Evolutionary conservation across 768 basidiomycete species (phyloP).

Genomic region (Mycena indigotica): DNA sequence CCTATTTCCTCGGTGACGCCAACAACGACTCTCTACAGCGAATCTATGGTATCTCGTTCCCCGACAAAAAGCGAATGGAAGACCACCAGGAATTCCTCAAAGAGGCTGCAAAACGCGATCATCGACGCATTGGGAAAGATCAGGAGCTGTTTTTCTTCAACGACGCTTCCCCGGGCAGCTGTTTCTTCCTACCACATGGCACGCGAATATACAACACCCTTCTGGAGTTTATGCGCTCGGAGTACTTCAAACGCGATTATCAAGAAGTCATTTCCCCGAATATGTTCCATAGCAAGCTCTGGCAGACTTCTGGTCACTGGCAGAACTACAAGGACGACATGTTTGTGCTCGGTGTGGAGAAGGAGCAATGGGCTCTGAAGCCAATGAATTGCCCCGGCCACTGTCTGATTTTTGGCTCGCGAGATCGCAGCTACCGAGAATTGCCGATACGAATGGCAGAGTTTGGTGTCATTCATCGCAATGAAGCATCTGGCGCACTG

Average conservation of each 20-base stretch:
- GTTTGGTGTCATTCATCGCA: conserved; percentile 95
- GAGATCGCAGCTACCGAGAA: conserved; percentile 93
- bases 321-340: conserved; percentile 98
- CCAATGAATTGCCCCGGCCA: conserved; percentile 99
- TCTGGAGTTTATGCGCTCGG: conserved; percentile 86
- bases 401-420: conserved; percentile 91
- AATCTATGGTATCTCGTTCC: conserved; percentile 98
- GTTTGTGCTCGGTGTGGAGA: conserved; percentile 93
- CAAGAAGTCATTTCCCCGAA: conserved; percentile 98
- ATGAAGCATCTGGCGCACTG: conserved; percentile 93
- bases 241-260: conserved; percentile 95
- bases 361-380: conserved; percentile 94
- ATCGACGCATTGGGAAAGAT: conserved; percentile 94
- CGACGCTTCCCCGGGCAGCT: conserved; percentile 91
- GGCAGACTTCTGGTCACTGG: conserved; percentile 99
- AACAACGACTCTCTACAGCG: conserved; percentile 94
- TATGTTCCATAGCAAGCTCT: conserved; percentile 94
- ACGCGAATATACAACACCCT: conserved; percentile 96
- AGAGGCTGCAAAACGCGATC: conserved; percentile 98
- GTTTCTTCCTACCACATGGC: conserved; percentile 97
- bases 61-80: conserved; percentile 90
- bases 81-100: conserved; percentile 96
- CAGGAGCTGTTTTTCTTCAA: conserved; percentile 99
- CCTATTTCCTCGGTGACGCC: conserved; percentile 94
- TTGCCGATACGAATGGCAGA: conserved; percentile 97